Evolutionary conservation across 257 asterid species (phyloP).

Genomic region (Cynanchum wilfordii): DNA sequence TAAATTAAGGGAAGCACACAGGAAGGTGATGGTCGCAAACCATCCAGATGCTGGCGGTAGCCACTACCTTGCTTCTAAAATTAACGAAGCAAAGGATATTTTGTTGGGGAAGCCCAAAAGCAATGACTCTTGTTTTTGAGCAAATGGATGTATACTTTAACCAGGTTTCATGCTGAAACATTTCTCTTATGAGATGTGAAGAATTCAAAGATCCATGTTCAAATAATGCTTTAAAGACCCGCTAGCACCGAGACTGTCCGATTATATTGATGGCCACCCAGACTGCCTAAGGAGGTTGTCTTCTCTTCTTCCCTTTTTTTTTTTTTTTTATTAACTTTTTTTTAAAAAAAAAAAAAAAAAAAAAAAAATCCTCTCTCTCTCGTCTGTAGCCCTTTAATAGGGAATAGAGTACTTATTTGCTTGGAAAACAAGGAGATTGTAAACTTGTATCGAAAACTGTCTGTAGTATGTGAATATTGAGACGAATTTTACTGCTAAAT

Average conservation of each 20-base stretch:
- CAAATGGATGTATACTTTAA: background rate
- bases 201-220: background rate
- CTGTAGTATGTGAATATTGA: no score
- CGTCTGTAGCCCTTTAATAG: no score
- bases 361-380: no score
- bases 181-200: background rate
- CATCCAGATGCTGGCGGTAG: conserved; percentile 98
- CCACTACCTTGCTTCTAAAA: conserved; percentile 87
- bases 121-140: conserved; percentile 63
- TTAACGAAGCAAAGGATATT: conserved; percentile 74
- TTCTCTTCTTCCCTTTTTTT: background rate
- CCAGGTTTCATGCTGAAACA: background rate
- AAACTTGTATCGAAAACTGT: no score
- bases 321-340: no score
- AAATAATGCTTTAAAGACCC: background rate
- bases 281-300: background rate
- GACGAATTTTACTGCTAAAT: no score
- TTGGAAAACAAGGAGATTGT: no score
- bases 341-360: no score
- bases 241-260: background rate
- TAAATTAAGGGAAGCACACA: conserved; percentile 84
- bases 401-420: no score
- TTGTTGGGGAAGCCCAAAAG: conserved; percentile 63
- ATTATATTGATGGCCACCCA: background rate
- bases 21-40: conserved; percentile 89